Conservation (phyloP, 306 rosid species). For the Delonix regia region DNA sequence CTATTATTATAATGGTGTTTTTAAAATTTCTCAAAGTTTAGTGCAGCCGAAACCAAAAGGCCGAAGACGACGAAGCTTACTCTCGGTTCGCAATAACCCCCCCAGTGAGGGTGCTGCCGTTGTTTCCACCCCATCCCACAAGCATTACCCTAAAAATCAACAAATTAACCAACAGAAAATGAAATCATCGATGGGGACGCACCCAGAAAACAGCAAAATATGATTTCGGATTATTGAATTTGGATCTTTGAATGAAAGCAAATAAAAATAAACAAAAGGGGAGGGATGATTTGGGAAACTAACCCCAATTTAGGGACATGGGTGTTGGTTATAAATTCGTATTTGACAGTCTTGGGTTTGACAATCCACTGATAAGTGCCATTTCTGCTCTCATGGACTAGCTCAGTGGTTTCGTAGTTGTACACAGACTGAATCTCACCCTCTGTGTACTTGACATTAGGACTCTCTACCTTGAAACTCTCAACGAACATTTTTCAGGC, state of each 20-base stretch:
- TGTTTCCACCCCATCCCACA: constrained; percentile 99
- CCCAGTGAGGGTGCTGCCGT: constrained; percentile 86
- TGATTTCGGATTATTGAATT: background rate
- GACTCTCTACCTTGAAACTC: constrained; percentile 85
- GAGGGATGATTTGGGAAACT: background rate
- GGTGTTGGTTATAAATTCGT: constrained; percentile 73
- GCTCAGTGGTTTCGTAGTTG: constrained; percentile 89
- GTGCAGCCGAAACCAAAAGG: background rate
- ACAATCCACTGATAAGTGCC: constrained; percentile 93
- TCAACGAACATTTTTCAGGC: constrained; percentile 72
- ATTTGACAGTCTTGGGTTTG: constrained; percentile 81
- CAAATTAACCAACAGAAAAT: background rate
- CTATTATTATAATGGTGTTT: background rate
- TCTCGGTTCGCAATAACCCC: constrained; percentile 94
- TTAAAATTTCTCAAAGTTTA: background rate
- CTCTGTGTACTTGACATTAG: constrained; percentile 73
- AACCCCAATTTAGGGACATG: constrained; percentile 92
- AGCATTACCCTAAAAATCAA: constrained; percentile 75
- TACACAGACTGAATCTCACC: constrained; percentile 85
- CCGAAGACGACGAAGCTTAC: constrained; percentile 45
- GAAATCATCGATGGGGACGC: background rate
- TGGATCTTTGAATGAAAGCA: background rate
- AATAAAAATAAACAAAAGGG: background rate
- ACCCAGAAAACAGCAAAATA: background rate
- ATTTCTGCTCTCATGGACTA: constrained; percentile 78